These are phyloP conservation scores for Aleurites moluccanus DNA, from an alignment of 441 rosid genomes.

Conservation along the genomic window DNA sequence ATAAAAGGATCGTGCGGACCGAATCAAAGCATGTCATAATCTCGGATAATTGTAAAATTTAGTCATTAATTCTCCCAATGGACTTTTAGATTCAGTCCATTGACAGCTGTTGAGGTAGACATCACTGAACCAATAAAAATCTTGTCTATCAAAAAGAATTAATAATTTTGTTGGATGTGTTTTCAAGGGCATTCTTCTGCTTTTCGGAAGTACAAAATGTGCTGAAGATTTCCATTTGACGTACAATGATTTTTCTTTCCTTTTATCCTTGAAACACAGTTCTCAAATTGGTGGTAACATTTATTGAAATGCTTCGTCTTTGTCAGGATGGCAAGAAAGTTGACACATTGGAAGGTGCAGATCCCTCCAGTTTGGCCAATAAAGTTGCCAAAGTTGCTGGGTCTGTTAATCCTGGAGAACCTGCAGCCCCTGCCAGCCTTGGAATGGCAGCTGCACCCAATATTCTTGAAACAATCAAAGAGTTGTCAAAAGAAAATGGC, in stretches of 20 bases:
- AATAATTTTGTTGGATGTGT: neutral
- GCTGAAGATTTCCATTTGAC: neutral
- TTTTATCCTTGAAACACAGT: neutral
- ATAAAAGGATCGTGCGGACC: neutral
- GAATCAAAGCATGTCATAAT: neutral
- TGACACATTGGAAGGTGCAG: slow-evolving; percentile 90
- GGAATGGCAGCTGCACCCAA: slow-evolving; percentile 90
- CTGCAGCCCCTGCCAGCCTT: slow-evolving; percentile 97
- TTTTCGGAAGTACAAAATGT: neutral
- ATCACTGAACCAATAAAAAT: neutral
- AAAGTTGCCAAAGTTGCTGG: slow-evolving; percentile 82
- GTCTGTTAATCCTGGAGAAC: slow-evolving; percentile 52
- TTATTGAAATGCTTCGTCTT: slow-evolving; percentile 9
- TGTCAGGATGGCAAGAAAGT: slow-evolving; percentile 72
- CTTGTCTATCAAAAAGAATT: neutral
- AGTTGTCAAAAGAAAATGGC: slow-evolving; percentile 56
- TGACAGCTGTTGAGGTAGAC: neutral
- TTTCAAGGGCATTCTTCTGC: neutral
- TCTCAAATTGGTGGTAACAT: neutral
- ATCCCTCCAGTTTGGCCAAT: slow-evolving; percentile 90
- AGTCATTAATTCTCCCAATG: neutral
- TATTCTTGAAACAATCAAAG: slow-evolving; percentile 71
- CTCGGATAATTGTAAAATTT: neutral
- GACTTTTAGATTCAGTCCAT: neutral
- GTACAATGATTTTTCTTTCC: neutral